Conservation (phyloP, 2,329 filamentous ascomycete species). For the Pseudofabraea citricarpa region DNA sequence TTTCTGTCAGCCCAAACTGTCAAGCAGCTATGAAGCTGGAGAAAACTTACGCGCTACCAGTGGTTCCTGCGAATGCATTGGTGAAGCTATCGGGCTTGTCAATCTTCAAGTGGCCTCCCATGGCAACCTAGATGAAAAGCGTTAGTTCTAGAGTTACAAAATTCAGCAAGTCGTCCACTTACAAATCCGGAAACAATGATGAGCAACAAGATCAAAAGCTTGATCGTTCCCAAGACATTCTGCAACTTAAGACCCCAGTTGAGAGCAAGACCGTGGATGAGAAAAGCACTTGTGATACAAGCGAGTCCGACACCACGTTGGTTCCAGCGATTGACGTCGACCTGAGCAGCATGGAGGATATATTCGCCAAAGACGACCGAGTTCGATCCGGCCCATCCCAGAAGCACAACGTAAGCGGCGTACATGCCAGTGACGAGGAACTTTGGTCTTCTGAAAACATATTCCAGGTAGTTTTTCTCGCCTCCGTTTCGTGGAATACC, state of each 20-base stretch:
- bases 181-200: slow-evolving; percentile 60
- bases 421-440: slow-evolving; percentile 59
- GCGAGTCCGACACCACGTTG: slow-evolving; percentile 62
- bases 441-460: slow-evolving; percentile 53
- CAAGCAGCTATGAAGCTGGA: no score
- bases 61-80: slow-evolving; percentile 61
- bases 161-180: neutral
- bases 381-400: slow-evolving; percentile 63
- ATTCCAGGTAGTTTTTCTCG: slow-evolving; percentile 65
- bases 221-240: slow-evolving; percentile 61
- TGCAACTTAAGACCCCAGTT: slow-evolving; percentile 65
- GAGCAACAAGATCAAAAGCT: slow-evolving; percentile 60
- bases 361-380: slow-evolving; percentile 68
- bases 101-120: slow-evolving; percentile 56
- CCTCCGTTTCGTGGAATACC: slow-evolving; percentile 60
- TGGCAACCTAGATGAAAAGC: slow-evolving; percentile 32
- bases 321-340: slow-evolving; percentile 61
- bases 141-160: no score
- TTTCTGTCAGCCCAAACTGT: neutral
- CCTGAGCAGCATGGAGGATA: slow-evolving; percentile 59
- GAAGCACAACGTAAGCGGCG: slow-evolving; percentile 55
- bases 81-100: slow-evolving; percentile 57
- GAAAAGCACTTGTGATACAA: slow-evolving; percentile 59
- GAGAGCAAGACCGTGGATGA: slow-evolving; percentile 59
- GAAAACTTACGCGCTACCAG: slow-evolving; percentile 50